Base-by-base conservation (phyloP, 768 basidiomycete genomes). In the Tremella fuciformis region DNA sequence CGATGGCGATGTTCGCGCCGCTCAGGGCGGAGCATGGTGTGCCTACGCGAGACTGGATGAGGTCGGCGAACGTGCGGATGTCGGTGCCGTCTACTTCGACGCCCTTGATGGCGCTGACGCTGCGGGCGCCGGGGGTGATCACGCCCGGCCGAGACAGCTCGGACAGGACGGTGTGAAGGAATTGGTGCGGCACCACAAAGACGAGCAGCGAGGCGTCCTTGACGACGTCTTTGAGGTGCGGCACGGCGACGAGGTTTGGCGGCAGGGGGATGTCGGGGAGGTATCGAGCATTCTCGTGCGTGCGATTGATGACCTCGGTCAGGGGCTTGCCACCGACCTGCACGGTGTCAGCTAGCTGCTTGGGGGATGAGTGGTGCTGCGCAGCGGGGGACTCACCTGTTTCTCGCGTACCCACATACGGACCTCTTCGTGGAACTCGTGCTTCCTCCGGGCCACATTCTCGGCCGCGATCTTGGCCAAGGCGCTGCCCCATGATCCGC, bases 361-460 rank as follows among this genome's bases (percentile, higher is more conserved):
- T 15, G n/a, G 46, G 18, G 8, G 46, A 9, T 19, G 46, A 47
- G 24, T 18, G 46, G 46, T 15, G n/a, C 21, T 50, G 48, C 26
- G 18, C 26, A 26, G 26, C 22, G 26, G 22, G 22, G 16, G 1
- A 66, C 75, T 63, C 48, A 79, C 79, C 57, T 78, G 67, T 71
- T 81, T 80, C 67, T 81, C 78, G 50, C 73, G 69, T 26, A 79
- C 78, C 80, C 80, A 81, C 78, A 81, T 80, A 55, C 67, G 68
- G 34, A 81, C 79, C 47, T 77, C 70, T 29, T 65, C 51, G 54
- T 80, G 79, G 60, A 80, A 80, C 39, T 76, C 70, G 44, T 76
- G 72, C 1, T 76, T 68, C 42, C 65, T 58, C 57, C 67, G 63
- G 34, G 71, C 73, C 8, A 71, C 72, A 51, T 76, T 70, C 60